Evolutionary conservation across 169 alveolate species (phyloP).

Genomic region (Besnoitia besnoiti): DNA sequence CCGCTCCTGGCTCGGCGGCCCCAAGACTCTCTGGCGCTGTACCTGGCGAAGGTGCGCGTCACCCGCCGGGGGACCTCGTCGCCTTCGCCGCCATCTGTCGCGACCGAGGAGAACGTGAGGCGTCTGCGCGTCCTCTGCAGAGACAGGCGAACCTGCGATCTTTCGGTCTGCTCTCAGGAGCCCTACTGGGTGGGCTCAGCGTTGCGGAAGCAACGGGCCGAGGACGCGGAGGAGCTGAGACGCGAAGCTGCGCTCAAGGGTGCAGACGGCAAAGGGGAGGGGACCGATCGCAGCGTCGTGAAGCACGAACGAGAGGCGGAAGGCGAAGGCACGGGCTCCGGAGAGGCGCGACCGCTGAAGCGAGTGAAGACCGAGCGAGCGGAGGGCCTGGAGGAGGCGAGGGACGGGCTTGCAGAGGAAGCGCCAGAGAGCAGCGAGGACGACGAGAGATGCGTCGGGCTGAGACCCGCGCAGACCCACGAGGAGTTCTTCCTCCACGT

Average conservation of each 20-base stretch:
- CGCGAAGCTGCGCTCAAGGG: background rate
- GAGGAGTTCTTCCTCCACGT: slow-evolving; percentile 2
- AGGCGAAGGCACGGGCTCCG: background rate
- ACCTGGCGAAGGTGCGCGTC: background rate
- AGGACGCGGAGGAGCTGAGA: background rate
- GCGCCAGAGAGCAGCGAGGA: background rate
- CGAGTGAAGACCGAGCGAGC: background rate
- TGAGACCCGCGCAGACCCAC: background rate
- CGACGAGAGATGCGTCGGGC: background rate
- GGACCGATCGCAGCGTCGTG: background rate
- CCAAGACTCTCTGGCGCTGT: background rate
- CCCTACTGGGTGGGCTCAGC: background rate
- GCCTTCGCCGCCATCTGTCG: background rate
- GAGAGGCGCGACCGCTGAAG: background rate
- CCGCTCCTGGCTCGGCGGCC: background rate
- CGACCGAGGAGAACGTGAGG: background rate
- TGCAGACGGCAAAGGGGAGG: background rate
- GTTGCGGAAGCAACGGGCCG: background rate
- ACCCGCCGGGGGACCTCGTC: background rate
- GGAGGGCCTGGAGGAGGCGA: background rate
- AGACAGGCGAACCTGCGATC: background rate
- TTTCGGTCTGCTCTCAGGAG: background rate
- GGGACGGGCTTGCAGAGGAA: background rate
- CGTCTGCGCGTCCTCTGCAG: background rate
- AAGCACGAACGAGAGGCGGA: background rate